phyloP scores from a whole-genome alignment of 2,329 filamentous ascomycete genomes.

The Aspergillus sp. region DNA sequence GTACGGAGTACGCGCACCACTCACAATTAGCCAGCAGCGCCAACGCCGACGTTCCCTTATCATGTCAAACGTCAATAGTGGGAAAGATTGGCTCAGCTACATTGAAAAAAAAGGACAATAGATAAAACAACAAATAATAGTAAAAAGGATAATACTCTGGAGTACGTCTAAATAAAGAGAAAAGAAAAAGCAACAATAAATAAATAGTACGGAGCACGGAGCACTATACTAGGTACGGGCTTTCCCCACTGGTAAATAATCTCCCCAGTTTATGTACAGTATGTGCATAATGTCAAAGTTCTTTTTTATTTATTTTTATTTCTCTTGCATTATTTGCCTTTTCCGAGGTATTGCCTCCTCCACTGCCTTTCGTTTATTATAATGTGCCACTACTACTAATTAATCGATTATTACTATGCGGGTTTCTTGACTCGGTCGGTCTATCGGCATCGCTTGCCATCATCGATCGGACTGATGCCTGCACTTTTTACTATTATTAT shows the following conservation, averaged over 20 bases:
- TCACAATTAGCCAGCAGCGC: not conserved
- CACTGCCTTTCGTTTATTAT: not conserved
- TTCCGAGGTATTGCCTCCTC: not conserved
- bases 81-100: no score
- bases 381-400: not conserved
- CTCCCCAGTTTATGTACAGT: not conserved
- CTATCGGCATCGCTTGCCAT: slow-evolving; percentile 12
- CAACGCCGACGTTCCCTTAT: not conserved
- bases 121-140: no score
- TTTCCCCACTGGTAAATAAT: no score
- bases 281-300: not conserved
- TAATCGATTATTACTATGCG: not conserved
- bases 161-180: no score
- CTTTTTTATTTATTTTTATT: not conserved
- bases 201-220: no score
- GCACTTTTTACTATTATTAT: not conserved
- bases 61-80: not conserved
- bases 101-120: no score
- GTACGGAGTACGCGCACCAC: not conserved
- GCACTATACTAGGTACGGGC: no score
- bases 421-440: slow-evolving; percentile 5
- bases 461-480: slow-evolving; percentile 2
- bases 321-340: not conserved
- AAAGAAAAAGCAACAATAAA: no score
- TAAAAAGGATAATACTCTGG: no score